Evolutionary conservation across 164 flowering plant species (phyloP), one percentile per base, ranked within the genome.

Genomic region (Saururus chinensis): DNA sequence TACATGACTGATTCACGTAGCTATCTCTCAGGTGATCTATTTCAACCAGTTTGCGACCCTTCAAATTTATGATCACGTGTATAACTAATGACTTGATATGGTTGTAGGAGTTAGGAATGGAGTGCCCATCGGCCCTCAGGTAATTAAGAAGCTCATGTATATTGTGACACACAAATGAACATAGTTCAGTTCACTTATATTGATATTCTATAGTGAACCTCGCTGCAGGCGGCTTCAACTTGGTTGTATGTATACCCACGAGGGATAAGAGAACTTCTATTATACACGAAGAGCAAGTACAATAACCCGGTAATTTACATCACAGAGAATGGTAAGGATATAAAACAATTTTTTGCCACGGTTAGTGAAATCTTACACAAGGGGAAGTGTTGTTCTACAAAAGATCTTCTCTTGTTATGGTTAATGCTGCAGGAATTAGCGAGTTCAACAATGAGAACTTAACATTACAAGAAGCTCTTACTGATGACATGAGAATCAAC

Each of bases 401-500:
- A n/a, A n/a, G n/a, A n/a, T n/a, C n/a, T n/a, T 30, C 6, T 30
- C 6, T 42, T 10, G 17, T 42, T 1, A 10, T 42, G 49, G 49
- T 63, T 13, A 9, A 19, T 4, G 35, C 42, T 62, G 26, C 56
- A 75, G 76, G 82, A 26, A 10, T 75, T n/a, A 68, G 60, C 63
- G 84, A 82, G 67, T 24, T 23, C 16, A 80, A 74, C 54, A 57
- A 78, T n/a, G 40, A n/a, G 0, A 66, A 52, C 19, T 25, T 71
- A 37, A 1, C 70, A 0, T 64, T 76, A 1, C 40, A 73, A 41
- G 74, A 78, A 72, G 75, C 78, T 0, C 72, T 80, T 3, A 60
- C 30, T 14, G 84, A 83, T 56, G 30, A 51, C 13, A 48, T 57
- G 66, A 80, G 89, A 52, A 66, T 73, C 9, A 70, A 76, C 23